phyloP scores from a whole-genome alignment of 2,329 filamentous ascomycete species.

The Colletotrichum gloeosporioides region DNA sequence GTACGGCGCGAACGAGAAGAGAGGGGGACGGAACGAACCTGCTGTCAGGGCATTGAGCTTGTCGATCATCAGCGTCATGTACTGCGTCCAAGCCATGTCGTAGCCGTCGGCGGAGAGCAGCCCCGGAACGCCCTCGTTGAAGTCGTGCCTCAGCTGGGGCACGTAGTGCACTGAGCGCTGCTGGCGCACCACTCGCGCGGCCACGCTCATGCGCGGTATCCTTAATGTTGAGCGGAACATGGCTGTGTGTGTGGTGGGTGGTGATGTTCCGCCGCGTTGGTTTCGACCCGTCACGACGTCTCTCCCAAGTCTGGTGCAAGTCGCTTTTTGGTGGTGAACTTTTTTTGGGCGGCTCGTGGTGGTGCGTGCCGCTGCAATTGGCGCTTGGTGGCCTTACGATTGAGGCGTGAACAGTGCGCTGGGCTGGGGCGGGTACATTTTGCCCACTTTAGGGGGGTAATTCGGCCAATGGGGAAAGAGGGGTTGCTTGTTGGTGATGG shows the following conservation, averaged over 20 bases:
- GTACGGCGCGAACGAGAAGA: background rate
- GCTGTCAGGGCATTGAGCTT: slow-evolving; percentile 77
- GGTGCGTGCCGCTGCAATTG: background rate
- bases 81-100: slow-evolving; percentile 80
- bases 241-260: slow-evolving; percentile 17
- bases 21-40: slow-evolving; percentile 57
- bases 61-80: slow-evolving; percentile 76
- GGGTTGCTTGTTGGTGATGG: background rate
- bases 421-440: background rate
- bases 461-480: background rate
- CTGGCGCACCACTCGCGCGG: slow-evolving; percentile 33
- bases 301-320: slow-evolving; percentile 4
- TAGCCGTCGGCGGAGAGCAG: slow-evolving; percentile 75
- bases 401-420: slow-evolving; percentile 11
- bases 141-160: slow-evolving; percentile 51
- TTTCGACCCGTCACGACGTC: slow-evolving; percentile 4
- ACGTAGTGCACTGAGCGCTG: slow-evolving; percentile 50
- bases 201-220: slow-evolving; percentile 48
- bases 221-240: slow-evolving; percentile 63
- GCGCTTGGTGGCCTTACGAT: slow-evolving; percentile 18
- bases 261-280: slow-evolving; percentile 6
- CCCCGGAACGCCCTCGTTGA: slow-evolving; percentile 64
- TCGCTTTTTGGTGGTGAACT: slow-evolving; percentile 21
- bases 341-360: slow-evolving; percentile 18
- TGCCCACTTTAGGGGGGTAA: background rate